These are phyloP conservation scores for Macaranga tanarius DNA, from an alignment of 441 rosid genomes.

Conservation along the genomic window DNA sequence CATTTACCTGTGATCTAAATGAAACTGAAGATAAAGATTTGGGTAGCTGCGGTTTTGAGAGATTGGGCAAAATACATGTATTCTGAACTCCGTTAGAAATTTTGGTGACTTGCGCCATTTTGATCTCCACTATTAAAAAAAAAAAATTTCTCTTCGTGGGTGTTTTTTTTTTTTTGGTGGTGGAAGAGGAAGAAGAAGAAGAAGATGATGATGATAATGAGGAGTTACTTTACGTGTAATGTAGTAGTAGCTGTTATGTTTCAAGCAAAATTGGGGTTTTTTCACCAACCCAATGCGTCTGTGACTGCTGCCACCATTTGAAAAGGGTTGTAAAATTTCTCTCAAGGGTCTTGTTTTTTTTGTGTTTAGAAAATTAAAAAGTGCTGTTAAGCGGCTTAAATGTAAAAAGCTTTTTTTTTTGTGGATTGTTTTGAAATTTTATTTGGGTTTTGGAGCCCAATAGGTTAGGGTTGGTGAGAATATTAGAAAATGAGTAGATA, in stretches of 20 bases:
- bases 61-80: conserved; percentile 29
- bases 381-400: not conserved
- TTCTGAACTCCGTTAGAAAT: conserved; percentile 44
- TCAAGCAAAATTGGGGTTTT: not conserved
- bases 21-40: conserved; percentile 37
- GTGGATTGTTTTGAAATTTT: not conserved
- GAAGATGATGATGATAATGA: too few relatives aligned
- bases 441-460: not conserved
- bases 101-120: conserved; percentile 64
- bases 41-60: conserved; percentile 28
- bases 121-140: not conserved
- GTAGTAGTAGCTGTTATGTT: not conserved
- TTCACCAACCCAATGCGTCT: conserved; percentile 12
- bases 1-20: conserved; percentile 34
- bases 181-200: not conserved
- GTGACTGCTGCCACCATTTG: not conserved
- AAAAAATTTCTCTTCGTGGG: not conserved
- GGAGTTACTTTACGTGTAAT: not conserved
- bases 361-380: not conserved
- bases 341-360: not conserved
- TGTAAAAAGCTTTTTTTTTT: not conserved
- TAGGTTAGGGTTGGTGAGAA: conserved; percentile 7
- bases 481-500: not conserved
- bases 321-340: not conserved
- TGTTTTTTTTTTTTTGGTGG: not conserved